Evolutionary conservation across 345 rosid genomes (phyloP).

Genomic region (Eucalyptus tenuipes): DNA sequence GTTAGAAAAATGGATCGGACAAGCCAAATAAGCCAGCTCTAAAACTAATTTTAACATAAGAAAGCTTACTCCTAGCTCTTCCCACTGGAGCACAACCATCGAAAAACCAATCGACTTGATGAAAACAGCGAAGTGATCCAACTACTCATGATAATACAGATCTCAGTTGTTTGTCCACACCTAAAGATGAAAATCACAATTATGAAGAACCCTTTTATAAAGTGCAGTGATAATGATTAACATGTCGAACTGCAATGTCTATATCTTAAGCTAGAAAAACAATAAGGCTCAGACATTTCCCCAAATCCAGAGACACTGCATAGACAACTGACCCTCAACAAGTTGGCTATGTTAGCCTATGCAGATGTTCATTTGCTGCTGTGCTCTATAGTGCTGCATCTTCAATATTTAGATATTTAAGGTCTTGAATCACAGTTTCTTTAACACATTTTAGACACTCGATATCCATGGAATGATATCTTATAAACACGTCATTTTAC

Average conservation of each 20-base stretch:
- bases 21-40: not conserved
- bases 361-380: not conserved
- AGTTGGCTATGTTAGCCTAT: not conserved
- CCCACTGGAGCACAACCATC: not conserved
- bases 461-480: not conserved
- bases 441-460: not conserved
- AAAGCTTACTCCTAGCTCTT: not conserved
- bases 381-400: not conserved
- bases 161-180: not conserved
- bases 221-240: not conserved
- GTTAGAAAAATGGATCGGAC: not conserved
- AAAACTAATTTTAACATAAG: not conserved
- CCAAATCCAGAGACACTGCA: not conserved
- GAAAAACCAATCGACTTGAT: not conserved
- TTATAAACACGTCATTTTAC: not conserved
- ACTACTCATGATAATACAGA: not conserved
- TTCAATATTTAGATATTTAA: not conserved
- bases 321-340: not conserved
- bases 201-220: not conserved
- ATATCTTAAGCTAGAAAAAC: not conserved
- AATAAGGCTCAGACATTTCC: not conserved
- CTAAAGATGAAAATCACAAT: not conserved
- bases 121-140: not conserved
- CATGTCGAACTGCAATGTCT: not conserved
- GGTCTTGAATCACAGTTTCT: not conserved